Conservation (phyloP, 139 green algal genomes). For the Mesotaenium endlicherianum region DNA sequence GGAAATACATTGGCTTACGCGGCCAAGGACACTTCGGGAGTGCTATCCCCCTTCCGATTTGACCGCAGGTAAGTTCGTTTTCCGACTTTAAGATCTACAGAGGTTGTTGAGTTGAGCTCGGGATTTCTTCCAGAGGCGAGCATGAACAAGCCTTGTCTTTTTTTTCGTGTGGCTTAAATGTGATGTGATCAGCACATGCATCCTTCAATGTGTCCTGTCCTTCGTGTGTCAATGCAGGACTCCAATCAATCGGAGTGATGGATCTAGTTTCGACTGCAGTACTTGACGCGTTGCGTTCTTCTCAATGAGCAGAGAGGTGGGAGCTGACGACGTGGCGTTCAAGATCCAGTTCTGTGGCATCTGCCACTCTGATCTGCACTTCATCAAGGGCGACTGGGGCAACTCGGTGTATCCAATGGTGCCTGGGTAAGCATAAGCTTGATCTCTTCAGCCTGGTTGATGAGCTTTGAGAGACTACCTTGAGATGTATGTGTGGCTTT, state of each 20-base stretch:
- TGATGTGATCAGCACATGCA: no score
- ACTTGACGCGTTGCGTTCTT: no score
- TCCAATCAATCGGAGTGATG: no score
- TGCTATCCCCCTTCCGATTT: conserved; percentile 63
- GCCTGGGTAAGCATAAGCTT: conserved; percentile 62
- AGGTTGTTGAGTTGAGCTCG: no score
- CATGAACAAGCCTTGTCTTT: not conserved
- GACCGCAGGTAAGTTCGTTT: conserved; percentile 32
- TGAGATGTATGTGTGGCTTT: no score
- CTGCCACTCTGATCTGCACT: conserved; percentile 81
- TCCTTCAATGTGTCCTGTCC: no score
- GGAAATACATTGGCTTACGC: conserved; percentile 67
- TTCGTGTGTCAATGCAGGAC: no score
- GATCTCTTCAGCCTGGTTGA: no score
- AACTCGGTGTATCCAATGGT: conserved; percentile 64
- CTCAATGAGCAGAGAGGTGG: not conserved
- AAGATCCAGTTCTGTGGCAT: conserved; percentile 55
- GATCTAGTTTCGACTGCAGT: no score
- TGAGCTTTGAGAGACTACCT: no score
- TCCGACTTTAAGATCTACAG: conserved; percentile 55
- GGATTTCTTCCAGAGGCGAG: not conserved
- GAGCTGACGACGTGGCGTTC: not conserved
- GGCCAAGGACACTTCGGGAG: conserved; percentile 52
- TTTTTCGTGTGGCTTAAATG: no score
- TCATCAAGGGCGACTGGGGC: conserved; percentile 26